These are phyloP conservation scores for Asterophora lycoperdoides DNA, from an alignment of 768 basidiomycete species.

Conservation along the genomic window DNA sequence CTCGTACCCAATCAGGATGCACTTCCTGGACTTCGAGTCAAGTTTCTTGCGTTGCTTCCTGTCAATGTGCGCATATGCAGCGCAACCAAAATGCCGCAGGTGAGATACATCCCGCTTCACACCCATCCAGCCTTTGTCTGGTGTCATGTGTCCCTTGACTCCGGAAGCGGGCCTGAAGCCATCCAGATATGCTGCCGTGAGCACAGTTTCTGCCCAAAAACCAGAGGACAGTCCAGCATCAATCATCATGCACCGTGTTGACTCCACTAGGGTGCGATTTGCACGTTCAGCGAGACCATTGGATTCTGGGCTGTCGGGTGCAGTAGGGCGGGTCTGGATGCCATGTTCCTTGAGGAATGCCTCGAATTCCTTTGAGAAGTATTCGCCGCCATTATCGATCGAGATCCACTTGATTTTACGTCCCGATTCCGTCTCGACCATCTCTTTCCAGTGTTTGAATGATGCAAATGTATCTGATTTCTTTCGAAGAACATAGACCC, in stretches of 20 bases:
- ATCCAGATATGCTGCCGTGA: slow-evolving; percentile 17
- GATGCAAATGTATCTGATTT: too few relatives aligned
- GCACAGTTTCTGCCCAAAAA: slow-evolving; percentile 24
- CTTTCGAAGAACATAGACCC: too few relatives aligned
- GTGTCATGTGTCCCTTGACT: slow-evolving; percentile 18
- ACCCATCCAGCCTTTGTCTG: slow-evolving; percentile 18
- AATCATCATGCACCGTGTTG: slow-evolving; percentile 17
- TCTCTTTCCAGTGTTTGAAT: too few relatives aligned
- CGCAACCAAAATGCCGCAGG: too few relatives aligned
- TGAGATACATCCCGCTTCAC: neutral
- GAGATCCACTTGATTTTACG: too few relatives aligned
- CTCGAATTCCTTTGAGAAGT: neutral
- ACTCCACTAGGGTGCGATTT: slow-evolving; percentile 23
- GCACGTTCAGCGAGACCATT: slow-evolving; percentile 26
- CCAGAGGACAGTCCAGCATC: slow-evolving; percentile 14
- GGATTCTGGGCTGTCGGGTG: slow-evolving; percentile 19
- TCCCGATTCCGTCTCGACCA: too few relatives aligned
- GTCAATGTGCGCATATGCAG: too few relatives aligned
- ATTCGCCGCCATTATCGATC: neutral
- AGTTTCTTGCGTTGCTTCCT: too few relatives aligned
- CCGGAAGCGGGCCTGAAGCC: slow-evolving; percentile 19
- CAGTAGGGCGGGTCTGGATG: slow-evolving; percentile 15
- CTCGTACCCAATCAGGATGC: neutral
- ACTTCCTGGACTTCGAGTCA: neutral
- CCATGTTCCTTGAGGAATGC: slow-evolving; percentile 10